phyloP scores from a whole-genome alignment of 2,329 filamentous ascomycete genomes.

The Cladosporium phlei region DNA sequence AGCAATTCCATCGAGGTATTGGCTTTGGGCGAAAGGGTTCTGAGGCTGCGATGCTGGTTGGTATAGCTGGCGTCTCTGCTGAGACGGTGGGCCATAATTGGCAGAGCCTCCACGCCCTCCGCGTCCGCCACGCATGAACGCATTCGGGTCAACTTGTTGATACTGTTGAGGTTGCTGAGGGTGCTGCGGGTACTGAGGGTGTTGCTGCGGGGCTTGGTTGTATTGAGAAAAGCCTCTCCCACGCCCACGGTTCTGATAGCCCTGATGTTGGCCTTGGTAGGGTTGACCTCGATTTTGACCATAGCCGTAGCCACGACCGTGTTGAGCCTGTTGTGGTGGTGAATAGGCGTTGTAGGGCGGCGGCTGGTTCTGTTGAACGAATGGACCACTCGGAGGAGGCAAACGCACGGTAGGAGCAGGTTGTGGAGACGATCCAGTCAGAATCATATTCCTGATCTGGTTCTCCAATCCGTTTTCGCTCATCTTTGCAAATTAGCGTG shows the following conservation, averaged over 20 bases:
- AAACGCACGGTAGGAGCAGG: constrained; percentile 12
- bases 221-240: constrained; percentile 2
- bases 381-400: neutral
- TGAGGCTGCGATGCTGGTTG: constrained; percentile 21
- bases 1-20: constrained; percentile 42
- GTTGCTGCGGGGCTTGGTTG: constrained; percentile 6
- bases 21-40: constrained; percentile 15
- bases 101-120: constrained; percentile 4
- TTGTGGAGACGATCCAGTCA: constrained; percentile 2
- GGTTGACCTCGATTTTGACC: neutral
- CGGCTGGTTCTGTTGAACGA: constrained; percentile 2
- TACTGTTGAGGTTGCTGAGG: constrained; percentile 17
- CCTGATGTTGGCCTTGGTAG: neutral
- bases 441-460: constrained; percentile 12
- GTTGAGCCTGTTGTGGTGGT: constrained; percentile 4
- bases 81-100: constrained; percentile 16
- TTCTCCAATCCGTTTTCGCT: constrained; percentile 19
- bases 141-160: constrained; percentile 28
- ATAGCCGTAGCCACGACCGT: constrained; percentile 2
- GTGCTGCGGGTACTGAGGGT: constrained; percentile 1
- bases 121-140: constrained; percentile 27
- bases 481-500: too few species aligned
- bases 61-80: constrained; percentile 24
- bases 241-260: constrained; percentile 6
- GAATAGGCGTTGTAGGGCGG: constrained; percentile 14